Evolutionary conservation across 31 red algal species (phyloP), one percentile per base, ranked within the genome.

Genomic region (Asparagopsis taxiformis): DNA sequence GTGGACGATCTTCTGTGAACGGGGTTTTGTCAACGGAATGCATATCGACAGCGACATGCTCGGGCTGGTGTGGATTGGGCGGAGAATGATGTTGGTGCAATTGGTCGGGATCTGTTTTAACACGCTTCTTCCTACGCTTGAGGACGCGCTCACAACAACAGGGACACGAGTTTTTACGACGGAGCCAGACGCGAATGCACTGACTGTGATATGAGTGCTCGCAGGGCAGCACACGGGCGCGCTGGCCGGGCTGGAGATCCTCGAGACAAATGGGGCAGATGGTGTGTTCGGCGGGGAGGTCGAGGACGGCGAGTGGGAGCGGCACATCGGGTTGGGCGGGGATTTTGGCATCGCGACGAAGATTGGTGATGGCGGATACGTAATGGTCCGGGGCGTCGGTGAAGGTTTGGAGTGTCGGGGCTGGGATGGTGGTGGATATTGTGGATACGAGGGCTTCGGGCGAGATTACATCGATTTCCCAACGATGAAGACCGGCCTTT

Each of bases 151-250:
- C 8, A 25, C 65, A 75, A 37, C 82, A 86, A 46, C 82, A 86
- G 9, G 82, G 82, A 33, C 82, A 86, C 32, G 82, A 70, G 53
- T 86, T 86, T 26, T 86, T 86, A n/a, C 82, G 51, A 3, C 82
- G 70, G 0, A 86, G 52, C 82, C 82, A 86, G 31, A 76, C 30
- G 36, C 82, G 70, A 60, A 86, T 86, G 32, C 82, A 86, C 31
- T 75, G 59, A 30, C 51, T 62, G 64, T 86, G 82, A 56, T 68
- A 86, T 30, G 76, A 31, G 54, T 86, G 82, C 22, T 36, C 0
- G 64, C 82, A 86, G 0, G 82, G 82, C 13, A 86, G 61, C 5
- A 54, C 11, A 23, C 82, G 44, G 25, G 76, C 51, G 10, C 53
- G 36, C 19, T 65, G 51, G 23, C 71, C 82, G 62, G 76, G 36